Base-by-base conservation (phyloP, 2,329 filamentous ascomycete species). In the Bipolaris bicolor region DNA sequence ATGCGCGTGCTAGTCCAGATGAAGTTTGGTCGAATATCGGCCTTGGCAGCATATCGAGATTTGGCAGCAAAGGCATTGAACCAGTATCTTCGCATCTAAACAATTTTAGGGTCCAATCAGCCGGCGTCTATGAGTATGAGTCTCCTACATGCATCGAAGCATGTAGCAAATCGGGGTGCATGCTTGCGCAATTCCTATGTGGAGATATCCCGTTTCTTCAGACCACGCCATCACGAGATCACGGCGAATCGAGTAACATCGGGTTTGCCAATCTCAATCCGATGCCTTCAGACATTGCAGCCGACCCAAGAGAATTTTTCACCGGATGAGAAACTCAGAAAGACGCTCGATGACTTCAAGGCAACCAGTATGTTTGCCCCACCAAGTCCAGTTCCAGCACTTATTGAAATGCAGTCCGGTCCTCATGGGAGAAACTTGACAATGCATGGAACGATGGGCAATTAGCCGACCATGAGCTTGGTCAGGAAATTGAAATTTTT, bases 401-500 rank as follows among this genome's bases (percentile, higher is more conserved):
- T 65, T 43, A 64, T 52, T 10, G 43, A 16, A 39, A 47, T 18
- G 18, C 40, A 71, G 63, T 64, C 34, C 55, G 48, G 22, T 34
- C 55, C 24, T 50, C 56, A 13, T 71, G 62, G 63, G 47, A 60
- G 16, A 77, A 79, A 2, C 39, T 61, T 3, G 49, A 58, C 24
- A 22, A 81, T 76, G 18, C 73, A 72, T 76, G 77, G 76, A 61
- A 68, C 69, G 53, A 52, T 64, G 44, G 24, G 18, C 36, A 13
- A 11, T 1, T 55, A 15, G 6, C 16, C 15, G 33, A 55, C n/a
- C 9, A 11, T 13, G 55, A 47, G 18, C 31, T 51, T 41, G 57
- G 60, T 7, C 7, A 43, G 16, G 45, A 61, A 4, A 29, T 66
- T 9, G 58, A 66, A 22, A 34, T 63, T 20, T 57, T 45, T 73